A percentile compares a stretch with the other conserved stretches of the same genome.
Conservation (phyloP, 1,284 basidiomycete genomes). For the Abortiporus biennis region DNA sequence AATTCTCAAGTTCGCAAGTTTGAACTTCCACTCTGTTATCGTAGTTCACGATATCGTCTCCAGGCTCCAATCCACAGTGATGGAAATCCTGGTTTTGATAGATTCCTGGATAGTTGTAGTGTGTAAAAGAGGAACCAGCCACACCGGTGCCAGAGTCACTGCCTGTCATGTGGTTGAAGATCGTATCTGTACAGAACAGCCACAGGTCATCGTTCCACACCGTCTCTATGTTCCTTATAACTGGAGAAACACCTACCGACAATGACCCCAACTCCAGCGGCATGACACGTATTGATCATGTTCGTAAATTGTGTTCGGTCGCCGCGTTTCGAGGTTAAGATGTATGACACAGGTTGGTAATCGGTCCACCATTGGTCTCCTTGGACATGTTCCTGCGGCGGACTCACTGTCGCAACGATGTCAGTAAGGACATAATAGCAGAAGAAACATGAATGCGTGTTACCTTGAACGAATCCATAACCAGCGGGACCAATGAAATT, state of each 20-base stretch:
- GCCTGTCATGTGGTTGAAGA: slow-evolving; percentile 65
- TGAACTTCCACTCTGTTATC: slow-evolving; percentile 46
- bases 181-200: slow-evolving; percentile 40
- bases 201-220: not conserved
- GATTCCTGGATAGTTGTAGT: slow-evolving; percentile 54
- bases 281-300: slow-evolving; percentile 55
- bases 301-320: slow-evolving; percentile 44
- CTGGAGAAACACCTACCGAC: slow-evolving; percentile 39
- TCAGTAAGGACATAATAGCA: not conserved
- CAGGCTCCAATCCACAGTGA: slow-evolving; percentile 49
- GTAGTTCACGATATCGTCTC: slow-evolving; percentile 53
- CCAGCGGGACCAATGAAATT: slow-evolving; percentile 60
- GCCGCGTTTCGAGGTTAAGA: slow-evolving; percentile 52
- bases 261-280: slow-evolving; percentile 56
- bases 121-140: slow-evolving; percentile 44
- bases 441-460: slow-evolving; percentile 2
- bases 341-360: slow-evolving; percentile 65
- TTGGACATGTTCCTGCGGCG: slow-evolving; percentile 39
- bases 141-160: slow-evolving; percentile 38
- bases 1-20: slow-evolving; percentile 49
- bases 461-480: slow-evolving; percentile 65
- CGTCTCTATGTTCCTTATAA: not conserved
- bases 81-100: slow-evolving; percentile 57
- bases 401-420: slow-evolving; percentile 33
- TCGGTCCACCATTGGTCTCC: slow-evolving; percentile 65